Evolutionary conservation across 83 land plant species (phyloP).

Genomic region (Thuja plicata): DNA sequence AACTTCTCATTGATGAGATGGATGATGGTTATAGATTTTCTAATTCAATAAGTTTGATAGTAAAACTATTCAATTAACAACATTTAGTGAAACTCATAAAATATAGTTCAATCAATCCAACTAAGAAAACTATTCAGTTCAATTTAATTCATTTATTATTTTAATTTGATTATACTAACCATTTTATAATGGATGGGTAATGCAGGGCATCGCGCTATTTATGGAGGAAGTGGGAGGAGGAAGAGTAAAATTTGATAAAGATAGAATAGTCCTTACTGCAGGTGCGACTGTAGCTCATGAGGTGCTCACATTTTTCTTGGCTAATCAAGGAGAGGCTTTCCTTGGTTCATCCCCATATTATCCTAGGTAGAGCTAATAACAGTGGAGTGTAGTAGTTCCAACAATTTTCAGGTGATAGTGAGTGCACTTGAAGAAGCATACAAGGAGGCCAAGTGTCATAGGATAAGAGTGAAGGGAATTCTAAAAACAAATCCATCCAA

Average conservation of each 20-base stretch:
- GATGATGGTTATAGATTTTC: too few species aligned
- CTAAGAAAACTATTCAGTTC: too few species aligned
- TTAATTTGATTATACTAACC: background rate
- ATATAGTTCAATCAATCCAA: too few species aligned
- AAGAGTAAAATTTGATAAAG: slow-evolving; percentile 39
- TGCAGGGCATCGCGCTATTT: slow-evolving; percentile 55
- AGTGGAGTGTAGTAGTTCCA: slow-evolving; percentile 24
- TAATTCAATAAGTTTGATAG: too few species aligned
- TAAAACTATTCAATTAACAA: too few species aligned
- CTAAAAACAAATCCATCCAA: slow-evolving; percentile 51
- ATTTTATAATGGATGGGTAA: background rate
- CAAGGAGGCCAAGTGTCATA: slow-evolving; percentile 11
- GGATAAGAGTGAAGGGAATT: slow-evolving; percentile 37
- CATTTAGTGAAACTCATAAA: too few species aligned
- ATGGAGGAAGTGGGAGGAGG: slow-evolving; percentile 56
- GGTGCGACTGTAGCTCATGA: slow-evolving; percentile 68
- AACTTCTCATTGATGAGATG: too few species aligned
- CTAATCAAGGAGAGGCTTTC: slow-evolving; percentile 62
- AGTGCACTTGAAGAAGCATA: slow-evolving; percentile 28
- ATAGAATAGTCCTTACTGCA: slow-evolving; percentile 49
- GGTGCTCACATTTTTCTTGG: slow-evolving; percentile 44
- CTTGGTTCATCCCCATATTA: slow-evolving; percentile 66
- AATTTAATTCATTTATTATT: background rate
- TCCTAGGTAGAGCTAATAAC: slow-evolving; percentile 46
- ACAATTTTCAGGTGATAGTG: slow-evolving; percentile 31